phyloP scores from a whole-genome alignment of 495 filamentous ascomycete species.

The Penicillium angulare region DNA sequence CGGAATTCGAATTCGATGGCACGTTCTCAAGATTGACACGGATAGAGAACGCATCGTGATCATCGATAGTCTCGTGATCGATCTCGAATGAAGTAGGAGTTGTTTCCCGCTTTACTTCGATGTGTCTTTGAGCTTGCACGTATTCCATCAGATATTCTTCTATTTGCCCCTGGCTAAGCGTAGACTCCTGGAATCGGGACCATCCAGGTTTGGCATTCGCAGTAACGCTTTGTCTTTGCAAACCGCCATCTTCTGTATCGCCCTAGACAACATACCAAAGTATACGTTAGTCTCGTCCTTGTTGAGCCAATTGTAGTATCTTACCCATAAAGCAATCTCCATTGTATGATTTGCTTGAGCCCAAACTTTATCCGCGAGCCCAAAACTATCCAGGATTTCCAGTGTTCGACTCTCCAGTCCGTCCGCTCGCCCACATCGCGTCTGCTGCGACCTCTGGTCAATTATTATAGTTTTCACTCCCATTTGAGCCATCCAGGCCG shows the following conservation, averaged over 20 bases:
- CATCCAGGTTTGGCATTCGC: neutral
- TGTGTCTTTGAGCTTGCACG: too few relatives aligned
- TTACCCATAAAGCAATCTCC: slow-evolving; percentile 38
- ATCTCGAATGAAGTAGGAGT: slow-evolving; percentile 3
- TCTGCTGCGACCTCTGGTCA: slow-evolving; percentile 9
- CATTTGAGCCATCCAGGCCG: neutral
- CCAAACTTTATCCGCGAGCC: slow-evolving; percentile 57
- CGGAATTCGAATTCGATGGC: too few relatives aligned
- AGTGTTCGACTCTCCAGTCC: slow-evolving; percentile 56
- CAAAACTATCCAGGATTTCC: slow-evolving; percentile 65
- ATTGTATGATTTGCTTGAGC: slow-evolving; percentile 60
- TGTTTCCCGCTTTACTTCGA: slow-evolving; percentile 24
- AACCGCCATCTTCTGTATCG: neutral
- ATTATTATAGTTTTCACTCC: neutral
- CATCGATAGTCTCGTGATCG: too few relatives aligned
- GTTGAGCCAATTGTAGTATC: too few relatives aligned
- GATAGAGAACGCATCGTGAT: too few relatives aligned
- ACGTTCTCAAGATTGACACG: too few relatives aligned
- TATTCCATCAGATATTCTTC: neutral
- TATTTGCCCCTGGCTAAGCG: neutral
- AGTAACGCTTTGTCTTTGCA: neutral
- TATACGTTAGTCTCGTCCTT: neutral
- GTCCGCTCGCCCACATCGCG: slow-evolving; percentile 58
- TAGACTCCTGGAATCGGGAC: neutral
- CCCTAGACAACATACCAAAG: neutral